Evolutionary conservation across 805 yeast genomes (phyloP).

Genomic region (Lipomyces kockii): DNA sequence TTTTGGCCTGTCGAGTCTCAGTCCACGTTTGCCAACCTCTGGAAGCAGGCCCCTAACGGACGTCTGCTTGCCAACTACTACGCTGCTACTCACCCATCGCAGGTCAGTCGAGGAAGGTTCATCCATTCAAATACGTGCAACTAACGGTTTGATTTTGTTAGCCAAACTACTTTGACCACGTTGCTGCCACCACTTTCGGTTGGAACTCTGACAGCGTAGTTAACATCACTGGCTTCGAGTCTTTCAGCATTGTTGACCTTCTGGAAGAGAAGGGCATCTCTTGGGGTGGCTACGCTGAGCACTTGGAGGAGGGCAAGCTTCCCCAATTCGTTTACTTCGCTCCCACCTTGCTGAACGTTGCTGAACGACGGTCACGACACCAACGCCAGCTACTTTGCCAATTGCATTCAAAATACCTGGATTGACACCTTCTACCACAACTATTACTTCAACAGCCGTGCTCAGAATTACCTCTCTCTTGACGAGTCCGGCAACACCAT

Average conservation of each 20-base stretch:
- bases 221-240: conserved; percentile 52
- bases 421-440: too few species aligned
- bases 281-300: conserved; percentile 61
- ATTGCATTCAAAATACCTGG: too few species aligned
- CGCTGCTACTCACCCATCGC: conserved; percentile 58
- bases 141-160: neutral
- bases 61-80: conserved; percentile 56
- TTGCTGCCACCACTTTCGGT: conserved; percentile 56
- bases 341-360: too few species aligned
- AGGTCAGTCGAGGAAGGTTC: conserved; percentile 49
- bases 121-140: too few species aligned
- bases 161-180: conserved; percentile 40
- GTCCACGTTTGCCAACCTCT: conserved; percentile 51
- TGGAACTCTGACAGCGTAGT: conserved; percentile 51
- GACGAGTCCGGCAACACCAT: too few species aligned
- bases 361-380: too few species aligned
- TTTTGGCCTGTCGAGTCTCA: conserved; percentile 54
- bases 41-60: conserved; percentile 52
- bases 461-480: too few species aligned
- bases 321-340: too few species aligned
- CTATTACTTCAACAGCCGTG: too few species aligned
- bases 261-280: conserved; percentile 53
- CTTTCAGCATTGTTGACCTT: conserved; percentile 55
- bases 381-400: too few species aligned
- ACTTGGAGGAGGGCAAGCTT: too few species aligned